These are phyloP conservation scores for Agrocybe pediades DNA, from an alignment of 768 basidiomycete genomes.

Conservation along the genomic window DNA sequence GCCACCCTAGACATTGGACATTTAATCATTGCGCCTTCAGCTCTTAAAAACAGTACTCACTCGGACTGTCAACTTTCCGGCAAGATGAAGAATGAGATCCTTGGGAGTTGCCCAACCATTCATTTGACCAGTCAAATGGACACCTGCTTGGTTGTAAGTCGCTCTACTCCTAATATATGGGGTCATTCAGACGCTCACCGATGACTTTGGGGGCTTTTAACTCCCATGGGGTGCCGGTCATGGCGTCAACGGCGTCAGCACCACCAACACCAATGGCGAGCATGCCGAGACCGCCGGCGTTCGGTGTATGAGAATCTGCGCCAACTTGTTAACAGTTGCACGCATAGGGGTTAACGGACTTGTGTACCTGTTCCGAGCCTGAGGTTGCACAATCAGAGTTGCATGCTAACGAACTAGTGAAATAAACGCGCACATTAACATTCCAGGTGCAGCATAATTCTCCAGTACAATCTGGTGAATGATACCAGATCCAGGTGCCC, in stretches of 20 bases:
- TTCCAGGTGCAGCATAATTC: constrained; percentile 94
- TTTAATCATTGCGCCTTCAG: not conserved
- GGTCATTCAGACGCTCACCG: constrained; percentile 44
- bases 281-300: constrained; percentile 95
- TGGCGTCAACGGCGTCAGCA: constrained; percentile 96
- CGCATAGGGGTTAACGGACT: not conserved
- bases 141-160: constrained; percentile 44
- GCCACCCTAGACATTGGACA: constrained; percentile 64
- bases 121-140: constrained; percentile 86
- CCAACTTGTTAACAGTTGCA: constrained; percentile 4
- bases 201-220: constrained; percentile 87
- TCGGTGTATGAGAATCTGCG: constrained; percentile 94
- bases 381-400: constrained; percentile 10
- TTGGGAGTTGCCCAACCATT: constrained; percentile 94
- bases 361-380: constrained; percentile 80
- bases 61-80: constrained; percentile 91
- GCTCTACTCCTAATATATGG: not conserved
- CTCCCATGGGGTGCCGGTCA: constrained; percentile 99
- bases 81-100: constrained; percentile 92
- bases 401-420: not conserved
- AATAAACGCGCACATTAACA: constrained; percentile 69
- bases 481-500: constrained; percentile 94
- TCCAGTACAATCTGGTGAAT: constrained; percentile 99
- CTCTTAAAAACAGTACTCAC: constrained; percentile 45
- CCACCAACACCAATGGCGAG: constrained; percentile 99